Evolutionary conservation across 352 stramenopile species (phyloP), one percentile per base, ranked within the genome.

Genomic region (Globisporangium nodosum): DNA sequence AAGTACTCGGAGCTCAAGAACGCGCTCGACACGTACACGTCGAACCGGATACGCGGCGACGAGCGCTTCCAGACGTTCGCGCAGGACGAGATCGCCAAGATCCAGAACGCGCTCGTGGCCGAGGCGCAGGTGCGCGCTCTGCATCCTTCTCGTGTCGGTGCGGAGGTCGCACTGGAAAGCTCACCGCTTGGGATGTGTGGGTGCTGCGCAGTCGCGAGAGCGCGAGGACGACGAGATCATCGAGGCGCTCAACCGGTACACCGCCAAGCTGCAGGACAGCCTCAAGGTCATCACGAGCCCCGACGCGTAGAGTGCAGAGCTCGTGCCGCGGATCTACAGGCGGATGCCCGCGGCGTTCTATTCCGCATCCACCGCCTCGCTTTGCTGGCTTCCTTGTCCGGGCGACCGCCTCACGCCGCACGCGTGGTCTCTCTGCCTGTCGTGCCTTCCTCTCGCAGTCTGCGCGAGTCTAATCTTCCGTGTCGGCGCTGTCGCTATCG

Each of bases 171-270:
- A 24, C 42, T 8, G 18, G 42, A 12, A 15, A 27, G 16, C 42
- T 48, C 15, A 48, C 42, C 2, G 18, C 16, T 24, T 18, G 5
- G 33, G 33, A 37, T 37, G 13, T 6, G 13, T 15, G 9, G 8
- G 37, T 42, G 9, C 37, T 42, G 37, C 37, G 31, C 52, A 87
- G 68, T 85, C 96, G 33, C 82, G 93, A 24, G 76, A 97, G 58
- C 68, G 78, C 31, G 85, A 96, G 64, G 94, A 98, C 77, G 88
- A 97, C 66, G 83, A 97, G 63, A 98, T 98, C 66, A 89, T 97
- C 18, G 82, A 93, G 54, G 91, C 88, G 37, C 81, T 98, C 58
- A 97, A 97, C 68, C 66, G 86, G 42, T 98, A 97, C 70, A 97
- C 92, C 0, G 74, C 87, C 56, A 96, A 98, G 73, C 64, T 98